Evolutionary conservation across 1,284 basidiomycete species (phyloP).

Genomic region (Pseudozyma sp.): DNA sequence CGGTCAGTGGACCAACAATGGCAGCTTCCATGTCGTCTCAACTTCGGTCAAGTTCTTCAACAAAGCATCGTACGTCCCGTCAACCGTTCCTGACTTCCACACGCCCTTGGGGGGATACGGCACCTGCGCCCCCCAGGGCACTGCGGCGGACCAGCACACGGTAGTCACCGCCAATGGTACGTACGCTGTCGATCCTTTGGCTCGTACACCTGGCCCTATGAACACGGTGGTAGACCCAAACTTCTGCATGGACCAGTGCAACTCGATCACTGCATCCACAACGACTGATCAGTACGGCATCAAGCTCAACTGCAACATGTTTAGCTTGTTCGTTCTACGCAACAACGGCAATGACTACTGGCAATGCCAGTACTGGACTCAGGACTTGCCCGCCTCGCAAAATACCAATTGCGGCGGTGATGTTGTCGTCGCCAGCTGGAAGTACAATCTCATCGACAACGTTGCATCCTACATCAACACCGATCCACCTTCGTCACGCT

Average conservation of each 20-base stretch:
- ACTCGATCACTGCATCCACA: not conserved
- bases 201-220: slow-evolving; percentile 1
- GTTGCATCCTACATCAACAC: not conserved
- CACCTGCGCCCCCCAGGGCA: not conserved
- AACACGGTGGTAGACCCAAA: not conserved
- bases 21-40: slow-evolving; percentile 1
- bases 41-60: slow-evolving; percentile 1
- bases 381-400: not conserved
- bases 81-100: not conserved
- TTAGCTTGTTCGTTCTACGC: slow-evolving; percentile 5
- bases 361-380: slow-evolving; percentile 12
- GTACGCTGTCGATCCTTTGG: not conserved
- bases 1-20: slow-evolving; percentile 9
- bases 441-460: not conserved
- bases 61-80: not conserved
- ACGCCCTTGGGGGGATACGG: not conserved
- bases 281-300: not conserved
- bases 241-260: slow-evolving; percentile 2
- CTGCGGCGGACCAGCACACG: not conserved
- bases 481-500: too few species aligned
- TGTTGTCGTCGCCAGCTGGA: slow-evolving; percentile 4
- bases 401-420: not conserved
- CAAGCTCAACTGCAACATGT: slow-evolving; percentile 11
- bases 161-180: not conserved
- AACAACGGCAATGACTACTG: slow-evolving; percentile 3